Evolutionary conservation across 108 stramenopile genomes (phyloP).

Genomic region (Nitzschia sp.): DNA sequence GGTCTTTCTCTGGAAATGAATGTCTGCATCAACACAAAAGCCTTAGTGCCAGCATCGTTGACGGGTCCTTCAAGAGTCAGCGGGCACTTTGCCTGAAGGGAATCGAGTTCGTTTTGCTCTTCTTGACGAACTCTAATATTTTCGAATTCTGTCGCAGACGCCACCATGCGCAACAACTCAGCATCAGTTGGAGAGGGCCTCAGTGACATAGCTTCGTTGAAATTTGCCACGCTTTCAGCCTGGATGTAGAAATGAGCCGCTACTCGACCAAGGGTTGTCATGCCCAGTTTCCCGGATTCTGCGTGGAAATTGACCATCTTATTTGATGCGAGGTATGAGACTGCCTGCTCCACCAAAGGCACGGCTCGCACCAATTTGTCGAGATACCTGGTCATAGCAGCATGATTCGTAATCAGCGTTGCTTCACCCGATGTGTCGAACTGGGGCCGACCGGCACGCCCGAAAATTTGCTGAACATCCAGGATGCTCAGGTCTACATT

Average conservation of each 20-base stretch:
- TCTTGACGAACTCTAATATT: slow-evolving; percentile 94
- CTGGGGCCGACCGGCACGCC: slow-evolving; percentile 93
- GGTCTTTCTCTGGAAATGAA: slow-evolving; percentile 77
- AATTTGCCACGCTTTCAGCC: slow-evolving; percentile 92
- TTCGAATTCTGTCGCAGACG: slow-evolving; percentile 94
- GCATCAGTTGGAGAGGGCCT: slow-evolving; percentile 68
- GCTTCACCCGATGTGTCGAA: slow-evolving; percentile 95
- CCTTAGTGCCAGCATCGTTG: slow-evolving; percentile 89
- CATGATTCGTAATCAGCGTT: slow-evolving; percentile 91
- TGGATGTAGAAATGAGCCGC: slow-evolving; percentile 99
- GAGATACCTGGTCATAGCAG: slow-evolving; percentile 90
- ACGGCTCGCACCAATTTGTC: slow-evolving; percentile 90
- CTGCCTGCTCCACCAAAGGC: slow-evolving; percentile 88
- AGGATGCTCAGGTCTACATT: slow-evolving; percentile 92
- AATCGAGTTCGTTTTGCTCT: slow-evolving; percentile 87
- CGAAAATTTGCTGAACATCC: slow-evolving; percentile 99
- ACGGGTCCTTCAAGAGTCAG: slow-evolving; percentile 61
- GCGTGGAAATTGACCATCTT: slow-evolving; percentile 89
- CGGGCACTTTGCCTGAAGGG: slow-evolving; percentile 54
- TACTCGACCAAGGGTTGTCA: slow-evolving; percentile 92
- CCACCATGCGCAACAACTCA: slow-evolving; percentile 82
- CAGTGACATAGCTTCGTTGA: slow-evolving; percentile 80
- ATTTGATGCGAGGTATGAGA: slow-evolving; percentile 75
- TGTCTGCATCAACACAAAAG: slow-evolving; percentile 90
- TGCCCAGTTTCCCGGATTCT: slow-evolving; percentile 87